Evolutionary conservation across 495 filamentous ascomycete species (phyloP).

Genomic region (Podospora bellae-mahoneyi): DNA sequence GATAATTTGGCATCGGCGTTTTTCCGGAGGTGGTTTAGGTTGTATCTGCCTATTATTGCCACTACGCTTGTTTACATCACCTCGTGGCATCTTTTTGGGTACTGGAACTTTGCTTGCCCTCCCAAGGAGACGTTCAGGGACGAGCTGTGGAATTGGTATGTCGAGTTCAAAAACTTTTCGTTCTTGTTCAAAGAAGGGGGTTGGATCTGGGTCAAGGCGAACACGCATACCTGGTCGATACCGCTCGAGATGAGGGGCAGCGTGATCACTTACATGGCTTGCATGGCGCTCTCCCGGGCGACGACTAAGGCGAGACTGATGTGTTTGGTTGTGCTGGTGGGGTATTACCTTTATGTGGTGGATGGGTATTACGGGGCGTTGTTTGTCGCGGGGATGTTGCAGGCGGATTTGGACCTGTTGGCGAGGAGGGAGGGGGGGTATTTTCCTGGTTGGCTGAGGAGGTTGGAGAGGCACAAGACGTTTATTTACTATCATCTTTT

Average conservation of each 20-base stretch:
- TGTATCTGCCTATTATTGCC: slow-evolving; percentile 38
- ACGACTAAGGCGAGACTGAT: slow-evolving; percentile 35
- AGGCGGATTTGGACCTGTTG: slow-evolving; percentile 49
- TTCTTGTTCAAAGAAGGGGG: slow-evolving; percentile 47
- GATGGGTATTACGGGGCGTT: slow-evolving; percentile 47
- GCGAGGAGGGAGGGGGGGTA: slow-evolving; percentile 32
- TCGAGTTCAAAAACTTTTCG: slow-evolving; percentile 58
- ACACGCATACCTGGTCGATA: slow-evolving; percentile 45
- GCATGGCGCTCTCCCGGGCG: slow-evolving; percentile 41
- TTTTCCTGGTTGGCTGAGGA: slow-evolving; percentile 40
- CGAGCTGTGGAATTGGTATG: slow-evolving; percentile 53
- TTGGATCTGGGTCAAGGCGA: slow-evolving; percentile 34
- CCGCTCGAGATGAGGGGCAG: slow-evolving; percentile 43
- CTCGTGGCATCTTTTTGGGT: slow-evolving; percentile 48
- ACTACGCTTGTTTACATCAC: slow-evolving; percentile 50
- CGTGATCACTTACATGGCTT: slow-evolving; percentile 46
- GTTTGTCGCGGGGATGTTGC: slow-evolving; percentile 50
- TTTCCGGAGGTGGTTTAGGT: slow-evolving; percentile 37
- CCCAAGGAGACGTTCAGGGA: slow-evolving; percentile 38
- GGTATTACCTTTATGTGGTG: slow-evolving; percentile 47
- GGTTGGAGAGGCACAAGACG: slow-evolving; percentile 43
- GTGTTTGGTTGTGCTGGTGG: slow-evolving; percentile 32
- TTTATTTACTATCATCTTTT: slow-evolving; percentile 49
- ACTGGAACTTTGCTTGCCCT: slow-evolving; percentile 36
- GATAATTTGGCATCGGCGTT: slow-evolving; percentile 34